Base-by-base conservation (phyloP, 2,329 filamentous ascomycete species). In the Aspergillus jensenii region DNA sequence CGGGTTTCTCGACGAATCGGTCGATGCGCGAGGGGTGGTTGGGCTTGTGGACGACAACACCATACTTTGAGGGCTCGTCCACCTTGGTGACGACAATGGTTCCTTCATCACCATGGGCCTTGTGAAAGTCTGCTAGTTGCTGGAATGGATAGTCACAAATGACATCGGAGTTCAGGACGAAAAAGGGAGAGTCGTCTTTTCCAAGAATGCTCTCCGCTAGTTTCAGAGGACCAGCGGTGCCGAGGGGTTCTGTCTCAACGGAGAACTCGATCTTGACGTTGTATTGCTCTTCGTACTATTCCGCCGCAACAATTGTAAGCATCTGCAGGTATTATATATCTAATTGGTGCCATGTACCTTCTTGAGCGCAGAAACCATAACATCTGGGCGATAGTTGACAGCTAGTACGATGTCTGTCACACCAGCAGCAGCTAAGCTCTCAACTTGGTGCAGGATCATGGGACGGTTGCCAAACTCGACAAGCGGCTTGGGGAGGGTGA, bases 81-180 rank as follows among this genome's bases (percentile, higher is more conserved):
- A 99, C 93, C 84, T 98, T 99, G 72, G 93, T 99, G 63, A 98
- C 93, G 48, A 96, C 90, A 71, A 99, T 99, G 66, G 93, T 99
- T 66, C 93, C 95, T 82, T 99, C 95, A 52, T 96, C 86, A 60
- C 93, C 95, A 78, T 99, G 95, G 58, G 81, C 79, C 79, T 90
- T 93, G 86, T 98, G 95, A 86, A 96, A 98, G 19, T 87, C 87
- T 60, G 90, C 90, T 52, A 98, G 86, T 69, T 96, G 84, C 75
- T 90, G 82, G 82, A 99, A 97, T 56, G 93, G 95, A 77, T 93
- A 98, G 68, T 98, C 93, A 86, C 93, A 99, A 76, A 96, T 98
- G 72, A 99, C 88, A 73, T 99, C 93, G 54, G 92, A 96, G 84
- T 99, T 99, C 69, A 99, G 88, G 55, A 99, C 95, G 78, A 99